Conservation (phyloP, 306 rosid species). For the Comarum palustre region DNA sequence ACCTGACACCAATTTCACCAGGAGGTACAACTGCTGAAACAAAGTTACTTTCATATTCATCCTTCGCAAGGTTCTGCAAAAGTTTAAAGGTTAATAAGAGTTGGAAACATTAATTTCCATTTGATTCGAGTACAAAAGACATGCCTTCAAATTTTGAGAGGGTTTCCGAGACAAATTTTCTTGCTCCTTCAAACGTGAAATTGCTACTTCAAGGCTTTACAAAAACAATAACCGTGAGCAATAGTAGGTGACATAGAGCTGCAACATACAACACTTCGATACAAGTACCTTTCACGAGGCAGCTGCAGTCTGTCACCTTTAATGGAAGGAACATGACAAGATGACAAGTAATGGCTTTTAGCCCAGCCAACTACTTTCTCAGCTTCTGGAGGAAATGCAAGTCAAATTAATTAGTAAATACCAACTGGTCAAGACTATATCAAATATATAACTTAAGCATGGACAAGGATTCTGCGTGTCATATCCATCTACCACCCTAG, state of each 20-base stretch:
- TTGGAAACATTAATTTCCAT: conserved; percentile 1
- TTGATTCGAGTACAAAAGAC: background rate
- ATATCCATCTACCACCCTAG: conserved; percentile 1
- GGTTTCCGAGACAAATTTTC: conserved; percentile 65
- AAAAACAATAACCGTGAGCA: conserved; percentile 28
- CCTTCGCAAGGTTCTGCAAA: conserved; percentile 84
- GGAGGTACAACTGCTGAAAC: conserved; percentile 90
- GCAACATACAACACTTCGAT: background rate
- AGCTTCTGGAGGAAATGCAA: conserved; percentile 56
- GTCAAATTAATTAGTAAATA: background rate
- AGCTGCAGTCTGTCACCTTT: conserved; percentile 74
- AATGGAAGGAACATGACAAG: conserved; percentile 59
- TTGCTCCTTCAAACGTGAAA: conserved; percentile 73
- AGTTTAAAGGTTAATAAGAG: conserved; percentile 20
- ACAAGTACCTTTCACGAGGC: conserved; percentile 75
- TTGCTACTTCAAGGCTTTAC: conserved; percentile 78
- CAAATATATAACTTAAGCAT: background rate
- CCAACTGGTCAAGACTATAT: background rate
- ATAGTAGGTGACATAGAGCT: conserved; percentile 15
- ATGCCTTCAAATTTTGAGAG: conserved; percentile 82
- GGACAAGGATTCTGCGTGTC: background rate
- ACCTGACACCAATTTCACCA: conserved; percentile 93
- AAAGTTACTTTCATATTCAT: conserved; percentile 90
- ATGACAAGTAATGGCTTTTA: conserved; percentile 76
- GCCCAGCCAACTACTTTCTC: conserved; percentile 98